Base-by-base conservation (phyloP, 768 basidiomycete genomes). In the Tricholoma hemisulphureum region DNA sequence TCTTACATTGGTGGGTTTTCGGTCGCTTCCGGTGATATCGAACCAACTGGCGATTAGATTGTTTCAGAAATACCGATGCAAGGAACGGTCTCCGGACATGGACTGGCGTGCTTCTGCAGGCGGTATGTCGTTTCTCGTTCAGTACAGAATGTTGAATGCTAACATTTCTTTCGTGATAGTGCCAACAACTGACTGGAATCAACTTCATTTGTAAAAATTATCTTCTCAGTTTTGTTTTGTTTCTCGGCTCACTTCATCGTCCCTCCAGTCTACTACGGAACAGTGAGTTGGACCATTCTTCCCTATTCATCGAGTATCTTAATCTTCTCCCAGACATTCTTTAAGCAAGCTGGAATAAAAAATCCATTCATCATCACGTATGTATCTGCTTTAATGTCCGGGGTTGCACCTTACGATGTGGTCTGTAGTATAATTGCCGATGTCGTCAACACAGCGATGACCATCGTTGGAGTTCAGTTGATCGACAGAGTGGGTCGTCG, bases 401-500 rank as follows among this genome's bases (percentile, higher is more conserved):
- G 20, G 3, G 20, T 34, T 37, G 6, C n/a, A 31, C 46, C 11
- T 24, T 26, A 53, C 34, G 48, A 11, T 14, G 5, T 29, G n/a
- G n/a, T 14, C 45, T 11, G 9, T 24, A 65, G 61, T 51, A 81
- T 92, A 58, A 83, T 83, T 58, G 88, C 87, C 60, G 84, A 82
- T 68, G 80, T 91, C 67, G 87, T 93, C 74, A 89, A 92, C 69
- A 84, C 87, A 23, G 78, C 80, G 70, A 90, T 88, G 75, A 95
- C 94, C 48, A 74, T 92, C 23, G 79, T 90, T 58, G 90, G 89
- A 29, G 85, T 94, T 73, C 92, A 81, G 74, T 83, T 87, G 67
- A 84, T 95, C 60, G 93, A 96, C 70, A 80, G 80, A 53, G 83
- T 89, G 68, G 93, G 93, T 64, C 91, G 93, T 63, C 87, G 93